phyloP scores from a whole-genome alignment of 805 yeast genomes.

The Saccharomycopsis malanga region DNA sequence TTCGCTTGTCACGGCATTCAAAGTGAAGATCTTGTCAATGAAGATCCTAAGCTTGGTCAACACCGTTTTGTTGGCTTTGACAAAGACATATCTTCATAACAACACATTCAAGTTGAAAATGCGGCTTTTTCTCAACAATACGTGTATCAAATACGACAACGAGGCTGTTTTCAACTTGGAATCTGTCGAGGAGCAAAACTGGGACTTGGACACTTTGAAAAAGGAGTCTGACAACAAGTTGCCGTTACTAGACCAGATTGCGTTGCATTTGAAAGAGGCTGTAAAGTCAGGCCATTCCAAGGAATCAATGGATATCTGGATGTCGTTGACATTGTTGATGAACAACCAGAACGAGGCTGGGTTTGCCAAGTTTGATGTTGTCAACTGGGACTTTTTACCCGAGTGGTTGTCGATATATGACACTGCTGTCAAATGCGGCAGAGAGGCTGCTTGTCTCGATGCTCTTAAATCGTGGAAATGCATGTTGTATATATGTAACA shows the following conservation, averaged over 20 bases:
- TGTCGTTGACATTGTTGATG: constrained; percentile 8
- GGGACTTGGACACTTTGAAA: neutral
- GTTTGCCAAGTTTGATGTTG: neutral
- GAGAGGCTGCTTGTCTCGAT: too few relatives aligned
- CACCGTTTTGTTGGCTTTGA: constrained; percentile 8
- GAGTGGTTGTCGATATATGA: constrained; percentile 3
- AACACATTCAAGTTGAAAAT: constrained; percentile 3
- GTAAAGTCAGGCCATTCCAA: neutral
- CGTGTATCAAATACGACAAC: neutral
- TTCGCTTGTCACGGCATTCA: neutral
- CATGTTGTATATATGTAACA: too few relatives aligned
- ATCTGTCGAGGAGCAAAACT: neutral
- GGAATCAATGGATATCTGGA: constrained; percentile 5
- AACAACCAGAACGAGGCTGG: neutral
- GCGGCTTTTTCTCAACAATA: neutral
- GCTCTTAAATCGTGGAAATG: constrained; percentile 4
- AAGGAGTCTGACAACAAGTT: neutral
- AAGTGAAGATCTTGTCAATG: neutral
- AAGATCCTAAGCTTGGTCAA: constrained; percentile 4
- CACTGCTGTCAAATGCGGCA: neutral
- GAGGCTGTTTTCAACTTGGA: neutral
- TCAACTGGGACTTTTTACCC: constrained; percentile 1
- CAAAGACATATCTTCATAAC: constrained; percentile 7
- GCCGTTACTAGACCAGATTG: constrained; percentile 1
- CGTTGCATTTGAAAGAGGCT: neutral